A percentile compares a stretch with the other conserved stretches of the same genome.
Conservation (phyloP, 257 asterid genomes). For the Ilex aquifolium region DNA sequence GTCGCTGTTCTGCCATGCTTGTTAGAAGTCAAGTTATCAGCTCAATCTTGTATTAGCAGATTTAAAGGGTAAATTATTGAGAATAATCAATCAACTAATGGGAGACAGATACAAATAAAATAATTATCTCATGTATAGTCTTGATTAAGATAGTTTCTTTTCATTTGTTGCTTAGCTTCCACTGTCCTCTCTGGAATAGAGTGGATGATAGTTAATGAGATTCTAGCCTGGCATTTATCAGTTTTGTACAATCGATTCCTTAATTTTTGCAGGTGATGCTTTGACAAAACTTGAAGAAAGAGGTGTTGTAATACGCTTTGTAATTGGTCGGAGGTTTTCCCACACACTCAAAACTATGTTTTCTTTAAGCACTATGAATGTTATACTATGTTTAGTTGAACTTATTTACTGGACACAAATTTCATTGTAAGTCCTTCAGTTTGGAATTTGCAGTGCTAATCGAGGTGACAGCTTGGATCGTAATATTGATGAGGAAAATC, state of each 20-base stretch:
- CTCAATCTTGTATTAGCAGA: too few species aligned
- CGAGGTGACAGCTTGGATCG: constrained; percentile 97
- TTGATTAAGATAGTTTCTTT: too few species aligned
- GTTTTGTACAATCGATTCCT: not conserved
- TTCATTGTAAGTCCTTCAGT: constrained; percentile 11
- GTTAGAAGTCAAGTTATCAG: too few species aligned
- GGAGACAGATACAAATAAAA: too few species aligned
- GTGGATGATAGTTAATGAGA: not conserved
- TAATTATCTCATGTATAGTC: too few species aligned
- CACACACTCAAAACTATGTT: constrained; percentile 10
- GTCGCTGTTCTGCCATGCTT: too few species aligned
- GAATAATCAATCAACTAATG: too few species aligned
- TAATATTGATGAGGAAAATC: constrained; percentile 68
- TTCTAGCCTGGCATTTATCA: constrained; percentile 1
- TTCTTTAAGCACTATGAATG: constrained; percentile 1
- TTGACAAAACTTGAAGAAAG: constrained; percentile 68
- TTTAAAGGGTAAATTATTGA: too few species aligned
- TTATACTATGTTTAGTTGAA: constrained; percentile 8
- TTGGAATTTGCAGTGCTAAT: constrained; percentile 63
- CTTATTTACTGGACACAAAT: constrained; percentile 15
- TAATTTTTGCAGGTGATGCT: constrained; percentile 49
- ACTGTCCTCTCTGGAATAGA: not conserved
- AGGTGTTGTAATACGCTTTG: constrained; percentile 69
- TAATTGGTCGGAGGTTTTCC: constrained; percentile 78
- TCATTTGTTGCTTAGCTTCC: not conserved